Base-by-base conservation (phyloP, 2,329 filamentous ascomycete genomes). In the Phialocephala subalpina region DNA sequence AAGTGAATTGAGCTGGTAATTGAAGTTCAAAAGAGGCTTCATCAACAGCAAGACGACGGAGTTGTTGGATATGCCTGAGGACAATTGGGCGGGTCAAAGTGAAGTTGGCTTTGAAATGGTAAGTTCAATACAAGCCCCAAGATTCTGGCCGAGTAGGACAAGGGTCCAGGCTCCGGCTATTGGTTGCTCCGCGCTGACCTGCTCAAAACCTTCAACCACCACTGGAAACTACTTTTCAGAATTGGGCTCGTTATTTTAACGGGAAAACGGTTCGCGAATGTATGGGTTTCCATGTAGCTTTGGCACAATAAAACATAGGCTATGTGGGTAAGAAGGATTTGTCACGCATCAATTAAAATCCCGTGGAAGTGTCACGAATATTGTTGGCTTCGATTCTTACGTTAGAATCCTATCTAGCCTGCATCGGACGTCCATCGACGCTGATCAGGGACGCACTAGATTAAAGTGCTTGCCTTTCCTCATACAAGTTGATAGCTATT, bases 401-500 rank as follows among this genome's bases (percentile, higher is more conserved):
- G 11, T 35, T 42, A 58, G 22, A 20, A 45, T 45, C 9, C 18
- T 12, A 42, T 42, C n/a, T 42, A 29, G 38, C 20, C 14, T 42
- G 11, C 8, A 58, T 58, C 29, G 25, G 16, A 18, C 42, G 20
- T 29, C 25, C 45, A 45, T 29, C 49, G 25, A 47, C 42, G 62
- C 36, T 35, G 53, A 56, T 59, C 56, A 63, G 29, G 20, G 53
- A 57, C 53, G 11, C 12, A 33, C n/a, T n/a, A 8, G 2, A 18
- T 25, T 55, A 20, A 4, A 27, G 2, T 33, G 22, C 18, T 22
- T 29, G 20, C 52, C 35, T n/a, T 45, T 33, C 12, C 22, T 20
- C 18, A n/a, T 60, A 29, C 62, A 60, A 58, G 66, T 62, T 35
- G 25, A n/a, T 56, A 40, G 38, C 62, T 62, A 42, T 25, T 45